These are phyloP conservation scores for Lagenaria siceraria DNA, from an alignment of 306 rosid genomes.

Conservation along the genomic window DNA sequence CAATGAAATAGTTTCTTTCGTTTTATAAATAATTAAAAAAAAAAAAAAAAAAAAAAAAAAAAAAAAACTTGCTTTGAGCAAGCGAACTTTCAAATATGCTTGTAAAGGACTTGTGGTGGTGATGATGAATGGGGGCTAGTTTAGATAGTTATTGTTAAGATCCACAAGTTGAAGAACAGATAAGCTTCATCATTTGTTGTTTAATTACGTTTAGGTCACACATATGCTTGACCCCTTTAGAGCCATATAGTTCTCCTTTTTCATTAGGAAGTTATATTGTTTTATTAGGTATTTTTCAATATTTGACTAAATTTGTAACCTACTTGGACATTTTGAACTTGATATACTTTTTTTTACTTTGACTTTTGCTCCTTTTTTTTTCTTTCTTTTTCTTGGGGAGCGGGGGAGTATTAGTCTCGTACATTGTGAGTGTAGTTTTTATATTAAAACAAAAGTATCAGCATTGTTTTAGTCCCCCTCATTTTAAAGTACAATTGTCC, in stretches of 20 bases:
- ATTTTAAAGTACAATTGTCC: neutral
- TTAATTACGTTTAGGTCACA: neutral
- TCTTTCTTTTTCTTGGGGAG: neutral
- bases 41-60: too few species aligned
- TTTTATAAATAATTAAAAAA: too few species aligned
- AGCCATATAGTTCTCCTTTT: neutral
- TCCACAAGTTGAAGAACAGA: neutral
- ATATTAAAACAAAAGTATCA: neutral
- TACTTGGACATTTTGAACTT: neutral
- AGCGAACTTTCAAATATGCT: too few species aligned
- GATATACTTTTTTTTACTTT: neutral
- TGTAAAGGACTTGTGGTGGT: too few species aligned
- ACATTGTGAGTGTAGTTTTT: neutral
- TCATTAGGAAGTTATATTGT: neutral
- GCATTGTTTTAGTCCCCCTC: neutral
- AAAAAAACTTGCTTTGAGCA: too few species aligned
- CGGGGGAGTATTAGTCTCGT: neutral
- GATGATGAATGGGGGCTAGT: neutral
- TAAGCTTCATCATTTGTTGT: neutral
- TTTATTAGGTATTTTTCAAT: neutral
- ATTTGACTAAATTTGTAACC: neutral
- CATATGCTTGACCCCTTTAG: neutral
- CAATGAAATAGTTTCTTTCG: too few species aligned
- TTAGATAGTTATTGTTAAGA: neutral
- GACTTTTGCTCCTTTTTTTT: neutral